Evolutionary conservation across 2,329 filamentous ascomycete genomes (phyloP).

Genomic region (Alternaria brassicae): DNA sequence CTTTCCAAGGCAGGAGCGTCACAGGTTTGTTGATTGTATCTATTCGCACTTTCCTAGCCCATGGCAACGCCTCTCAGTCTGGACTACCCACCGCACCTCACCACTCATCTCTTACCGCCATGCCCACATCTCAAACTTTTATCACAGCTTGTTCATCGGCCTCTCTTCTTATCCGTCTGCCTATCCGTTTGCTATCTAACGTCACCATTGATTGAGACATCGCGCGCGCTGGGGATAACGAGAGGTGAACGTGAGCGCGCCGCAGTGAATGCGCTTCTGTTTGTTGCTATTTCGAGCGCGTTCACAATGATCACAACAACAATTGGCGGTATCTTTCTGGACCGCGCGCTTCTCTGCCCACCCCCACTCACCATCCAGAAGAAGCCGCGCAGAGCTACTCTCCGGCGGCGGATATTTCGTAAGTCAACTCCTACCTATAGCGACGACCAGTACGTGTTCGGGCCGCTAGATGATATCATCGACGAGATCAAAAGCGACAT

Average conservation of each 20-base stretch:
- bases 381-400: conserved; percentile 35
- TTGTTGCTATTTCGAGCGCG: conserved; percentile 13
- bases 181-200: neutral
- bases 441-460: conserved; percentile 17
- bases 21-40: conserved; percentile 4
- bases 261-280: conserved; percentile 12
- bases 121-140: neutral
- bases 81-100: neutral
- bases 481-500: conserved; percentile 42
- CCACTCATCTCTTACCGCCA: neutral
- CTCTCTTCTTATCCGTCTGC: conserved; percentile 15
- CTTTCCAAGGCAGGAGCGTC: neutral
- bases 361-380: conserved; percentile 42
- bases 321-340: conserved; percentile 14
- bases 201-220: neutral
- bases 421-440: conserved; percentile 25
- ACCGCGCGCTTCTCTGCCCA: conserved; percentile 31
- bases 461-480: conserved; percentile 47
- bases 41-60: conserved; percentile 4
- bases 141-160: conserved; percentile 2
- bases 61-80: neutral
- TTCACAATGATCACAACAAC: conserved; percentile 23
- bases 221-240: neutral
- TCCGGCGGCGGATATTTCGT: conserved; percentile 33
- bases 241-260: conserved; percentile 16